A percentile compares a stretch with the other conserved stretches of the same genome.
Evolutionary conservation across 2,329 filamentous ascomycete species (phyloP).

Genomic region (Mycosphaerella sp.): DNA sequence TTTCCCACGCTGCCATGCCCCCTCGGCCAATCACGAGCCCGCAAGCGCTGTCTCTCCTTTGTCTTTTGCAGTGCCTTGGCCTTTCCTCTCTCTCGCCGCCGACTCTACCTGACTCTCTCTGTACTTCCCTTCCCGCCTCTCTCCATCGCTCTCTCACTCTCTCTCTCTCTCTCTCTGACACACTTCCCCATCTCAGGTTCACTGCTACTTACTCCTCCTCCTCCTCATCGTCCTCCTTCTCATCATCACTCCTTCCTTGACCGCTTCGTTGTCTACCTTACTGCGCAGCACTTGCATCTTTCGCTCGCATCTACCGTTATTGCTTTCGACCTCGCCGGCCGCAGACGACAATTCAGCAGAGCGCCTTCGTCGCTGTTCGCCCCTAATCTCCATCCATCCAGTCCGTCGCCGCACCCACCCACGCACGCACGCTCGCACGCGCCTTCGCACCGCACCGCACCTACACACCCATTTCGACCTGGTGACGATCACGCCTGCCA

Average conservation of each 20-base stretch:
- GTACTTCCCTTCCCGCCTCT: no score
- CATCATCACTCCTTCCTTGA: background rate
- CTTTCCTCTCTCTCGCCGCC: no score
- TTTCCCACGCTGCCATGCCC: no score
- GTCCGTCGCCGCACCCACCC: background rate
- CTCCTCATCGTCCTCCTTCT: background rate
- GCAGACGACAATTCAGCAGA: background rate
- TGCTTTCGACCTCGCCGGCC: background rate
- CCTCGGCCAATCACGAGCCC: no score
- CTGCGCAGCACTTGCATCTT: background rate
- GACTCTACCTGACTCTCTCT: no score
- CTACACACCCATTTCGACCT: background rate
- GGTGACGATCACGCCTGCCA: constrained; percentile 5
- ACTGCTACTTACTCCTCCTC: background rate
- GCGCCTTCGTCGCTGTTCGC: background rate
- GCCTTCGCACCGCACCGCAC: no score
- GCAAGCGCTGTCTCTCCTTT: no score
- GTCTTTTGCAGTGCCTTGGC: no score
- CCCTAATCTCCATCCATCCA: constrained; percentile 1
- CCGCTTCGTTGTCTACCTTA: background rate
- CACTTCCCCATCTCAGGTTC: background rate
- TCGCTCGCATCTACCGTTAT: background rate
- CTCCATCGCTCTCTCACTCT: no score
- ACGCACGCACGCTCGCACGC: background rate
- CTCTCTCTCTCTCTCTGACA: no score